phyloP scores from a whole-genome alignment of 1,139 yeast genomes.

The Trichomonascaceae sp. region DNA sequence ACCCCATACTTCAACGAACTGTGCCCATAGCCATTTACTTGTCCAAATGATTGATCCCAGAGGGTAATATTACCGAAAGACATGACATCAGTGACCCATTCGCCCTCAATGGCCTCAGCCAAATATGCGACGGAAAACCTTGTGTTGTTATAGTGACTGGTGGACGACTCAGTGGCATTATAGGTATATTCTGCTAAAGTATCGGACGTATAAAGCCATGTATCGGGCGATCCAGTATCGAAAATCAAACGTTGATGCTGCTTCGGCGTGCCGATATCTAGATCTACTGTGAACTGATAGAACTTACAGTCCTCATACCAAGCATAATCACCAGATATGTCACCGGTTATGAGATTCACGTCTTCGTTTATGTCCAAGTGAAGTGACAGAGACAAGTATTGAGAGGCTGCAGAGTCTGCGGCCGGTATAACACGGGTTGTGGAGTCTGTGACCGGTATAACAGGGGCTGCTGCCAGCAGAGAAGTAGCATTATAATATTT shows the following conservation, averaged over 20 bases:
- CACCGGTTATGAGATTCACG: neutral
- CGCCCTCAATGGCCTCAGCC: neutral
- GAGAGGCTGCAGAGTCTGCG: neutral
- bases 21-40: neutral
- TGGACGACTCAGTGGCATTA: neutral
- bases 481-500: no score
- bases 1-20: neutral
- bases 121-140: neutral
- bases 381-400: neutral
- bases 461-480: neutral
- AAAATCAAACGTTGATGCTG: conserved; percentile 26
- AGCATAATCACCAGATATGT: conserved; percentile 23
- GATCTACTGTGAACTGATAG: conserved; percentile 30
- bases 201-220: conserved; percentile 43
- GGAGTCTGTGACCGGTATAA: neutral
- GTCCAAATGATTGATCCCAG: neutral
- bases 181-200: neutral
- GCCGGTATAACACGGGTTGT: neutral
- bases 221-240: conserved; percentile 65
- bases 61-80: neutral
- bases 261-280: conserved; percentile 21
- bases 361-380: neutral
- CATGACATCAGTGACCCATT: neutral
- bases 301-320: conserved; percentile 33
- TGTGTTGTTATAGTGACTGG: neutral